A percentile compares a stretch with the other conserved stretches of the same genome.
Evolutionary conservation across 495 filamentous ascomycete species (phyloP).

Genomic region (Platismatia glauca): DNA sequence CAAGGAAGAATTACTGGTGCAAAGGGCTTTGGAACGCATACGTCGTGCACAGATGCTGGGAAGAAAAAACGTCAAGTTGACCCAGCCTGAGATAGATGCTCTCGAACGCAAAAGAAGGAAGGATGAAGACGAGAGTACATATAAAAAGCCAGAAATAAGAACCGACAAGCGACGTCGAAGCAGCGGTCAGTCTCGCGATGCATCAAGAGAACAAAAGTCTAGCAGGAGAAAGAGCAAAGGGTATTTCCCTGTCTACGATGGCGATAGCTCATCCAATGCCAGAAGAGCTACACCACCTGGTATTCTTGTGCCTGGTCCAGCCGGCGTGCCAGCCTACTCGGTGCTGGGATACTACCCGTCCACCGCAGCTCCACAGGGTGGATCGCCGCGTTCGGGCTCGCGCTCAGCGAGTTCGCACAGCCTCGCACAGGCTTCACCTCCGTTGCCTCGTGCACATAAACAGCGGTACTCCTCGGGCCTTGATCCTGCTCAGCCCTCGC

Average conservation of each 20-base stretch:
- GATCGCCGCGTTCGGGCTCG: slow-evolving; percentile 30
- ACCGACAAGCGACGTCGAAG: slow-evolving; percentile 18
- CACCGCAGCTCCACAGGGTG: slow-evolving; percentile 9
- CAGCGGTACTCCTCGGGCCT: slow-evolving; percentile 28
- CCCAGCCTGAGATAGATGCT: slow-evolving; percentile 64
- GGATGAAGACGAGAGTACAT: slow-evolving; percentile 33
- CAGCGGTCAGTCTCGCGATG: slow-evolving; percentile 18
- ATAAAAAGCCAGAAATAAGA: slow-evolving; percentile 20
- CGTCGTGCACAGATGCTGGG: slow-evolving; percentile 63
- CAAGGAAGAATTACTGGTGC: slow-evolving; percentile 63
- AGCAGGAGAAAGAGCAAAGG: slow-evolving; percentile 25
- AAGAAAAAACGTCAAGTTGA: slow-evolving; percentile 65
- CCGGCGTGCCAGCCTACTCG: slow-evolving; percentile 61
- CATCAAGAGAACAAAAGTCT: slow-evolving; percentile 24
- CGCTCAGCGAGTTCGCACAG: slow-evolving; percentile 35
- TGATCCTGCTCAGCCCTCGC: slow-evolving; percentile 27
- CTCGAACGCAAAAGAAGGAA: slow-evolving; percentile 59
- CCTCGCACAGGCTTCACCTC: slow-evolving; percentile 31
- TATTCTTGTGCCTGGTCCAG: slow-evolving; percentile 51
- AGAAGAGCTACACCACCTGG: slow-evolving; percentile 20
- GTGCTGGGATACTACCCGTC: slow-evolving; percentile 34
- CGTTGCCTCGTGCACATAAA: slow-evolving; percentile 30
- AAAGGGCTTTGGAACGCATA: slow-evolving; percentile 68
- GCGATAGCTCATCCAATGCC: slow-evolving; percentile 7
- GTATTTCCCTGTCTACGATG: slow-evolving; percentile 13